Evolutionary conservation across 2,329 filamentous ascomycete genomes (phyloP).

Genomic region (Diaporthe vexans): DNA sequence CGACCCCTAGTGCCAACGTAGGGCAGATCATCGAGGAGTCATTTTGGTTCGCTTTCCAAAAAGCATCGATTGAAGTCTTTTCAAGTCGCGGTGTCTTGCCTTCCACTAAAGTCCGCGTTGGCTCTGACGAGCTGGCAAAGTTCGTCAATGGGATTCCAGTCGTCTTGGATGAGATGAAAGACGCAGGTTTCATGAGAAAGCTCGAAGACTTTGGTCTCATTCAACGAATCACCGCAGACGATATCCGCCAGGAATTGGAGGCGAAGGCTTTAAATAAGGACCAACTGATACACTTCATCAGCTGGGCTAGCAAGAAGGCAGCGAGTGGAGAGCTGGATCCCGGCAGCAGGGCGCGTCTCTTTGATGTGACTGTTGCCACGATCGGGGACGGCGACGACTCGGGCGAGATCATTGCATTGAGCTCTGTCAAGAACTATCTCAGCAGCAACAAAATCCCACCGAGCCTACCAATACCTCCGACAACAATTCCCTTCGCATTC

Average conservation of each 20-base stretch:
- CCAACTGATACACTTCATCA: conserved; percentile 86
- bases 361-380: conserved; percentile 85
- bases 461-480: conserved; percentile 83
- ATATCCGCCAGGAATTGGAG: conserved; percentile 87
- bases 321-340: conserved; percentile 79
- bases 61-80: conserved; percentile 86
- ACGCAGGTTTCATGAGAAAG: conserved; percentile 82
- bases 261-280: conserved; percentile 82
- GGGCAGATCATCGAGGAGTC: conserved; percentile 92
- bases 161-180: conserved; percentile 81
- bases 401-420: conserved; percentile 82
- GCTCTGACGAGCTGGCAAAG: conserved; percentile 71
- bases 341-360: conserved; percentile 75
- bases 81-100: conserved; percentile 89
- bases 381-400: conserved; percentile 68
- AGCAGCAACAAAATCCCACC: conserved; percentile 83
- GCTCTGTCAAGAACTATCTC: conserved; percentile 81
- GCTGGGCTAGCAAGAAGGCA: conserved; percentile 84
- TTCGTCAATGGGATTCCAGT: conserved; percentile 94
- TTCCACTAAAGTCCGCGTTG: conserved; percentile 86
- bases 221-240: conserved; percentile 87
- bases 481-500: conserved; percentile 87
- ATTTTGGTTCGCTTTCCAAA: conserved; percentile 93
- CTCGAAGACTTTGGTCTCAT: conserved; percentile 88
- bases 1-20: conserved; percentile 87